A percentile compares a stretch with the other conserved stretches of the same genome.
phyloP scores from a whole-genome alignment of 306 rosid genomes.

The Arachis hypogaea region DNA sequence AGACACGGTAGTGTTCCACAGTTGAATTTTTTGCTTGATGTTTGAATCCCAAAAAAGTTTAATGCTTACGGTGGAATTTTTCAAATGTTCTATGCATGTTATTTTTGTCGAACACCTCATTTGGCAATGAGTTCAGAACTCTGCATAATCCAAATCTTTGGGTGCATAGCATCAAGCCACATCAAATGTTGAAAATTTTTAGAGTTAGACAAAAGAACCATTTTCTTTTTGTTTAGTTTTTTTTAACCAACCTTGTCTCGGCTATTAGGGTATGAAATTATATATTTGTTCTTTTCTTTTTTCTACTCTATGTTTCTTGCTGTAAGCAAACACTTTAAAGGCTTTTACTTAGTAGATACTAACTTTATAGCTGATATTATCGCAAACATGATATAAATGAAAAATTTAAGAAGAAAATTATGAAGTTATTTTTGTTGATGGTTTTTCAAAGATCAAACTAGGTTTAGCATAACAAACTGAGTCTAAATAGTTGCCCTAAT shows the following conservation, averaged over 20 bases:
- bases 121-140: not conserved
- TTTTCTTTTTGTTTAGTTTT: slow-evolving; percentile 7
- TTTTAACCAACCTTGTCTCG: not conserved
- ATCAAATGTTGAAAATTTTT: slow-evolving; percentile 11
- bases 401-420: too few relatives aligned
- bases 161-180: slow-evolving; percentile 6
- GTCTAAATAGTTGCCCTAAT: slow-evolving; percentile 18
- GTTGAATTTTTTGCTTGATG: slow-evolving; percentile 11
- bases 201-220: not conserved
- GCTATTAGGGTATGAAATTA: slow-evolving; percentile 23
- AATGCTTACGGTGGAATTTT: slow-evolving; percentile 17
- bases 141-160: slow-evolving; percentile 11
- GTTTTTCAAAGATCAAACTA: slow-evolving; percentile 13
- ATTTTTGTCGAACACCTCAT: not conserved
- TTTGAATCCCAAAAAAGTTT: slow-evolving; percentile 5
- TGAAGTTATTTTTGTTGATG: not conserved
- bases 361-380: too few relatives aligned
- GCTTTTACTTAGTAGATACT: not conserved
- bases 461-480: slow-evolving; percentile 9
- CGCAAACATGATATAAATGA: too few relatives aligned
- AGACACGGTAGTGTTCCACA: slow-evolving; percentile 69
- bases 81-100: slow-evolving; percentile 24
- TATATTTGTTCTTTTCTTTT: slow-evolving; percentile 18
- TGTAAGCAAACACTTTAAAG: not conserved
- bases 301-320: slow-evolving; percentile 8